phyloP scores from a whole-genome alignment of 345 rosid species.

The Corchorus olitorius region DNA sequence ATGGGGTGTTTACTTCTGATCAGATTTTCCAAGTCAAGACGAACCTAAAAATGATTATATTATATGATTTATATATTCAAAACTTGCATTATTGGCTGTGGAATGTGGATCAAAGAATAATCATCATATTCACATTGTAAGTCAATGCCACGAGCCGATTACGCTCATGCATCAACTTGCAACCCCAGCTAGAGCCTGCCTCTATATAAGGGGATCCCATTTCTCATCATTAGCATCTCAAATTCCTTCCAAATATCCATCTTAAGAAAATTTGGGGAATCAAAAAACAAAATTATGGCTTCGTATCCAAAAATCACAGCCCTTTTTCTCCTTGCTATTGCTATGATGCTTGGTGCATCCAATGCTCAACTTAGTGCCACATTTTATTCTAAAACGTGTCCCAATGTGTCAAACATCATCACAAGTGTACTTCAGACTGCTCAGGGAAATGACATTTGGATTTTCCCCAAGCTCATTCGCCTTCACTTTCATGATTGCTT shows the following conservation, averaged over 20 bases:
- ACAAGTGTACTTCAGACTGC: conserved; percentile 22
- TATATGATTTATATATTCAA: neutral
- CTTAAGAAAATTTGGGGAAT: neutral
- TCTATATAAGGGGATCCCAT: conserved; percentile 2
- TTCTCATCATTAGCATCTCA: neutral
- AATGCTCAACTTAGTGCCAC: conserved; percentile 30
- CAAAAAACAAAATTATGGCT: neutral
- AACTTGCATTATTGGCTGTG: neutral
- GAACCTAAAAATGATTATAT: neutral
- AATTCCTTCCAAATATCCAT: neutral
- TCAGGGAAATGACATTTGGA: conserved; percentile 12
- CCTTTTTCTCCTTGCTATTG: neutral
- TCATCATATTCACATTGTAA: conserved; percentile 2
- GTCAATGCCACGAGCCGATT: neutral
- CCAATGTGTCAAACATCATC: conserved; percentile 22
- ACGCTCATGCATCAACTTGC: conserved; percentile 7
- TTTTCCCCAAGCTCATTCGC: conserved; percentile 31
- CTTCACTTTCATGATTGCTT: conserved; percentile 44
- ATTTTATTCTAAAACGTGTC: conserved; percentile 33
- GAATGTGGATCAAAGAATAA: neutral
- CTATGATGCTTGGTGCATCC: conserved; percentile 17
- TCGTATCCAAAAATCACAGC: neutral
- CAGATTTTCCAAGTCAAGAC: neutral
- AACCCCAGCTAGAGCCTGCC: neutral
- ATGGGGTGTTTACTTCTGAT: neutral